phyloP scores from a whole-genome alignment of 176 grass and related monocot genomes.

The Oropetium thomaeum region DNA sequence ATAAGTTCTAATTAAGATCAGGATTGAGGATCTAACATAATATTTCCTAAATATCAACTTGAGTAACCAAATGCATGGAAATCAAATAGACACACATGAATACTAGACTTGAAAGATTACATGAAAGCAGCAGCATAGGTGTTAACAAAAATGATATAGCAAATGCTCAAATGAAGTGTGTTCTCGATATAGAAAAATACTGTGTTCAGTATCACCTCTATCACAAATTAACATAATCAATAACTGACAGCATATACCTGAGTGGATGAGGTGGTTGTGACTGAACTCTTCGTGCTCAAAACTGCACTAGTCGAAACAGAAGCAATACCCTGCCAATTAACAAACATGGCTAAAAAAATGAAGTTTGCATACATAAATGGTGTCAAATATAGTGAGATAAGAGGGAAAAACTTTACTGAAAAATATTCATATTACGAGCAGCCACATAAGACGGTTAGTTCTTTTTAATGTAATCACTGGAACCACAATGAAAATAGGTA shows the following conservation, averaged over 20 bases:
- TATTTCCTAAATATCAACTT: conserved; percentile 17
- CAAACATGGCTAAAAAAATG: conserved; percentile 29
- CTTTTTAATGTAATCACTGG: not conserved
- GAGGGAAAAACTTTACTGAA: conserved; percentile 7
- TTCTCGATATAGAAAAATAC: not conserved
- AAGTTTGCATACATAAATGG: not conserved
- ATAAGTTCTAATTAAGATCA: conserved; percentile 12
- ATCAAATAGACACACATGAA: conserved; percentile 9
- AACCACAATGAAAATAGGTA: conserved; percentile 24
- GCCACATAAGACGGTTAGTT: not conserved
- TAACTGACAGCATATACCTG: conserved; percentile 42
- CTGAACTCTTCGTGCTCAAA: conserved; percentile 62
- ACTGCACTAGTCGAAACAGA: conserved; percentile 66
- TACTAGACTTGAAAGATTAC: conserved; percentile 7
- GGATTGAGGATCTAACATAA: not conserved
- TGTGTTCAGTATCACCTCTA: not conserved
- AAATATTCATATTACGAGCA: not conserved
- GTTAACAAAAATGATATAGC: not conserved
- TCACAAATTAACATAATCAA: conserved; percentile 13
- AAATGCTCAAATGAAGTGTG: not conserved
- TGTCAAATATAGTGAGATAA: not conserved
- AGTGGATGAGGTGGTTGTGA: conserved; percentile 54
- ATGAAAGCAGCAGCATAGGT: conserved; percentile 22
- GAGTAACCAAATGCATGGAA: conserved; percentile 8
- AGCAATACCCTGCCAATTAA: conserved; percentile 67